Conservation (phyloP, 2,329 filamentous ascomycete species). For the Myriosclerotinia scirpicola region DNA sequence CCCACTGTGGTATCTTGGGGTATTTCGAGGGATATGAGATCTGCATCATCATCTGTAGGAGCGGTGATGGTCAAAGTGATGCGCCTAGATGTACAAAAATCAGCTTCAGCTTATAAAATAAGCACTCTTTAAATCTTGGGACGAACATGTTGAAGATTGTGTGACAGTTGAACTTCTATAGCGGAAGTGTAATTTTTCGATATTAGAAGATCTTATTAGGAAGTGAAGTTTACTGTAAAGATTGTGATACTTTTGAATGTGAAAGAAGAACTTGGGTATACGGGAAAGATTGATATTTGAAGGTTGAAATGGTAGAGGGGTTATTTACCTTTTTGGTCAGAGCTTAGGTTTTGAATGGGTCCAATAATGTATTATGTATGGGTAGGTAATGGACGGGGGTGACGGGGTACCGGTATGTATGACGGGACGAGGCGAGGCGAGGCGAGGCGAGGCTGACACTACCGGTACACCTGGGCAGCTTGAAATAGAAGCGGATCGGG, state of each 20-base stretch:
- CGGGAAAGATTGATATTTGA: background rate
- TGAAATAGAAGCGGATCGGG: conserved; percentile 5
- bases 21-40: conserved; percentile 79
- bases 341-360: background rate
- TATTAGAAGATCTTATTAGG: background rate
- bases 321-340: background rate
- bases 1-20: conserved; percentile 79
- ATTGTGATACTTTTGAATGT: background rate
- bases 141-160: conserved; percentile 19
- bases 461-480: background rate
- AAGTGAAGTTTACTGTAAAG: background rate
- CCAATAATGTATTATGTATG: background rate
- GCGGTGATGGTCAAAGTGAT: conserved; percentile 84
- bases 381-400: no score
- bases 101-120: conserved; percentile 16
- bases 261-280: background rate
- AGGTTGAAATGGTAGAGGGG: conserved; percentile 10
- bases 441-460: background rate
- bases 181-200: background rate
- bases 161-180: background rate
- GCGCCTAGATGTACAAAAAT: conserved; percentile 56
- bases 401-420: background rate
- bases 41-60: conserved; percentile 60
- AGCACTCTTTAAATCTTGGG: background rate
- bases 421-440: conserved; percentile 5